Evolutionary conservation across 805 yeast genomes (phyloP).

Genomic region (Pichia cabralensis): DNA sequence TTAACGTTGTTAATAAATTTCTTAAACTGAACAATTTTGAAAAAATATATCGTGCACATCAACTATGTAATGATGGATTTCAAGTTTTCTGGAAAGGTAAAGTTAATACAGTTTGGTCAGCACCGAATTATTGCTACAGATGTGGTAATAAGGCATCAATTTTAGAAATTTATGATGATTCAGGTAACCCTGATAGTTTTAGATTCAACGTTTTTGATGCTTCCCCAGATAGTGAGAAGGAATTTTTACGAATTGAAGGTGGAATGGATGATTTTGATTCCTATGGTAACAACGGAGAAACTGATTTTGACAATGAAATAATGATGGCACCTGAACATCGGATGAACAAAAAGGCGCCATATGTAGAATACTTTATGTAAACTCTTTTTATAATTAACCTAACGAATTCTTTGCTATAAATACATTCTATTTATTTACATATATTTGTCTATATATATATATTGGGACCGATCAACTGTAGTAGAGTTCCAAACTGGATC

Average conservation of each 20-base stretch:
- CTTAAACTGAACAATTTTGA: slow-evolving; percentile 66
- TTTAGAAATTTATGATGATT: slow-evolving; percentile 59
- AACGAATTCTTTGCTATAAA: too few relatives aligned
- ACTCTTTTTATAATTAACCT: not conserved
- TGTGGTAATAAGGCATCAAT: slow-evolving; percentile 98
- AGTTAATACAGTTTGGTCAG: slow-evolving; percentile 96
- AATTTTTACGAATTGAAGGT: slow-evolving; percentile 30
- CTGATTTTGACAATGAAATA: too few relatives aligned
- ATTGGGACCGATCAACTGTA: slow-evolving; percentile 44
- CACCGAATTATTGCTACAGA: slow-evolving; percentile 94
- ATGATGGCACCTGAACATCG: slow-evolving; percentile 11
- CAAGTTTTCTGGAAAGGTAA: slow-evolving; percentile 85
- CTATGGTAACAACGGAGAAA: slow-evolving; percentile 6
- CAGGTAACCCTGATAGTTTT: slow-evolving; percentile 51
- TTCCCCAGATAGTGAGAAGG: slow-evolving; percentile 83
- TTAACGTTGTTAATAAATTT: slow-evolving; percentile 82
- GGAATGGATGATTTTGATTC: slow-evolving; percentile 14
- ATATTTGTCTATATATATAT: too few relatives aligned
- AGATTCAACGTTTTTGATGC: slow-evolving; percentile 91
- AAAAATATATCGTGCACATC: slow-evolving; percentile 89
- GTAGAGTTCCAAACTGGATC: slow-evolving; percentile 78
- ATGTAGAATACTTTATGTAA: slow-evolving; percentile 33
- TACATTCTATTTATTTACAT: slow-evolving; percentile 1
- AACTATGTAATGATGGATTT: slow-evolving; percentile 91
- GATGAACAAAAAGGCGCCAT: slow-evolving; percentile 27